phyloP scores from a whole-genome alignment of 2,329 filamentous ascomycete genomes.

The Colletotrichum sansevieriae region DNA sequence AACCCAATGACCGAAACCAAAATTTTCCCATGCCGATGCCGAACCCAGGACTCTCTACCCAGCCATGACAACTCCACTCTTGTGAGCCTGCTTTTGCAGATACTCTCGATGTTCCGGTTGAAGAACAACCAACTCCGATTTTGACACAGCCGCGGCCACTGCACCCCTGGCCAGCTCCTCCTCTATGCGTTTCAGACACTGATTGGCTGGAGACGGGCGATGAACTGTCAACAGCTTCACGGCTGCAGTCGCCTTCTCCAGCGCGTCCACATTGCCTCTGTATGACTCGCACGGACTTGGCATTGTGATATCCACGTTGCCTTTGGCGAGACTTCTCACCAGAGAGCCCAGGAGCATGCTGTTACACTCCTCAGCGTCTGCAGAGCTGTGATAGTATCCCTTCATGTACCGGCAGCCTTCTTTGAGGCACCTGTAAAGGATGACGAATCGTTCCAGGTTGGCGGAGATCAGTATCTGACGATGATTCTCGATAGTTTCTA shows the following conservation, averaged over 20 bases:
- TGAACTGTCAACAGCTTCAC: constrained; percentile 38
- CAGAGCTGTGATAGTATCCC: constrained; percentile 38
- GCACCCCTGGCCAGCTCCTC: constrained; percentile 34
- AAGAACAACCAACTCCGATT: constrained; percentile 23
- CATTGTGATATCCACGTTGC: constrained; percentile 34
- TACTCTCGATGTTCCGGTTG: constrained; percentile 24
- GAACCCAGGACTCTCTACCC: constrained; percentile 15
- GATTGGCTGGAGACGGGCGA: constrained; percentile 30
- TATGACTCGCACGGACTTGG: constrained; percentile 32
- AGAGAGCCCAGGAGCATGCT: constrained; percentile 39
- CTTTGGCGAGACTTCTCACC: constrained; percentile 28
- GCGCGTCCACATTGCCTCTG: constrained; percentile 21
- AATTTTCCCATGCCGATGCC: constrained; percentile 1
- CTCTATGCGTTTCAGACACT: constrained; percentile 38
- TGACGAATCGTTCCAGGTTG: constrained; percentile 32
- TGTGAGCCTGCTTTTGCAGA: constrained; percentile 32
- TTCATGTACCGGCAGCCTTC: constrained; percentile 39
- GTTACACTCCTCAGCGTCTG: constrained; percentile 39
- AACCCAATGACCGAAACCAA: constrained; percentile 3
- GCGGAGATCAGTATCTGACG: constrained; percentile 24
- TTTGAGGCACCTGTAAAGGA: constrained; percentile 38
- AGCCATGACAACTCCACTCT: constrained; percentile 31
- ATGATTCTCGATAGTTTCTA: constrained; percentile 35
- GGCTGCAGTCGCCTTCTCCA: constrained; percentile 27
- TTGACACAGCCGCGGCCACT: not conserved